Percentiles rank a stretch among this genome's conserved stretches.
These are phyloP conservation scores for Gonium pectorale DNA, from an alignment of 139 green algal genomes.

Conservation along the genomic window DNA sequence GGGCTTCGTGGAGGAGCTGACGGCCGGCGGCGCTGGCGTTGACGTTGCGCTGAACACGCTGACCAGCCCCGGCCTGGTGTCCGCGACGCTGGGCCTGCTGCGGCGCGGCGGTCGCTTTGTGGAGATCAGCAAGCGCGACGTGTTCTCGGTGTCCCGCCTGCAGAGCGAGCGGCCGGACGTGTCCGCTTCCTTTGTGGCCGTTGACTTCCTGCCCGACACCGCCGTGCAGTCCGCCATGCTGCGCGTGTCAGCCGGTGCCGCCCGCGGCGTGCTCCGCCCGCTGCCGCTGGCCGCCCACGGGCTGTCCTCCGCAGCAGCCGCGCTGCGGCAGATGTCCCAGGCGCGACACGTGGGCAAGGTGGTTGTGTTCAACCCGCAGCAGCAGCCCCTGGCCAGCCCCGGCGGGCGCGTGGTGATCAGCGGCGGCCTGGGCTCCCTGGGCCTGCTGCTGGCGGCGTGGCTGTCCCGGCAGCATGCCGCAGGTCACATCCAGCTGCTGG, in stretches of 20 bases:
- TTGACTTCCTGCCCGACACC: conserved; percentile 88
- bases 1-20: conserved; percentile 71
- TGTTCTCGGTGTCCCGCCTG: conserved; percentile 73
- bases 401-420: conserved; percentile 66
- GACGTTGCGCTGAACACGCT: conserved; percentile 85
- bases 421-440: conserved; percentile 78
- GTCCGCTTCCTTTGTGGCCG: conserved; percentile 78
- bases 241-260: conserved; percentile 56
- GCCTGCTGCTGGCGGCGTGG: conserved; percentile 74
- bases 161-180: conserved; percentile 86
- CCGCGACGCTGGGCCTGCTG: conserved; percentile 72
- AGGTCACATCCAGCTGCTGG: conserved; percentile 63
- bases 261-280: conserved; percentile 51
- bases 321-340: conserved; percentile 88
- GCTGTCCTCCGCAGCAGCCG: conserved; percentile 63
- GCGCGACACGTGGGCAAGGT: conserved; percentile 90
- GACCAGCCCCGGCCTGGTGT: conserved; percentile 89
- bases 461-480: conserved; percentile 42
- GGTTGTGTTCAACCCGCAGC: conserved; percentile 63
- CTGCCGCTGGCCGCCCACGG: conserved; percentile 54
- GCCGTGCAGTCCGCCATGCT: conserved; percentile 64
- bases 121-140: conserved; percentile 93
- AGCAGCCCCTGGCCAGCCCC: neutral
- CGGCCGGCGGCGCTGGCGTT: conserved; percentile 33
- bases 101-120: conserved; percentile 71